Conservation (phyloP, 2,329 filamentous ascomycete genomes). For the Hyphodiscus sp. region DNA sequence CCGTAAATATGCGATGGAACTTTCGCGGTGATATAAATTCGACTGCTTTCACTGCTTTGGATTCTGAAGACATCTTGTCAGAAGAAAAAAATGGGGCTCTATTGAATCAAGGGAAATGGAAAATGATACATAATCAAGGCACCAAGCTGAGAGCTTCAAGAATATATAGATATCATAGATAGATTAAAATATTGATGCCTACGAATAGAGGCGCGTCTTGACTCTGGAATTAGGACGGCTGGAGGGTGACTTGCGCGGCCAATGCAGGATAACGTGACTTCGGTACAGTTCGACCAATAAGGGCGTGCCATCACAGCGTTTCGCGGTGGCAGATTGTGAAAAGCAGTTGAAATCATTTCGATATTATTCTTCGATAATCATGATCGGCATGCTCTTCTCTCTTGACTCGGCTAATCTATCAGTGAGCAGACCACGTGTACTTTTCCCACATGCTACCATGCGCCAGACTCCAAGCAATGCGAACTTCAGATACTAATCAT, state of each 20-base stretch:
- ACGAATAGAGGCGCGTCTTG: not conserved
- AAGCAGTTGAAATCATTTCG: not conserved
- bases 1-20: constrained; percentile 22
- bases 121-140: not conserved
- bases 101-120: too few species aligned
- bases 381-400: not conserved
- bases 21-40: constrained; percentile 14
- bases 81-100: too few species aligned
- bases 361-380: not conserved
- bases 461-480: not conserved
- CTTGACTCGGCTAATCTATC: not conserved
- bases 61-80: constrained; percentile 1
- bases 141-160: not conserved
- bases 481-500: not conserved
- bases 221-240: too few species aligned
- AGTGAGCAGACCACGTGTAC: not conserved
- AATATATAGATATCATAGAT: not conserved
- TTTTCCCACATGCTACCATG: not conserved
- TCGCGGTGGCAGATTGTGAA: not conserved
- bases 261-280: not conserved
- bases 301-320: not conserved
- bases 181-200: not conserved
- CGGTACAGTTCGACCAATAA: not conserved
- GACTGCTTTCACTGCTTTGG: constrained; percentile 14
- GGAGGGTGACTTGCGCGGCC: not conserved